phyloP scores from a whole-genome alignment of 108 stramenopile genomes.

The Thalassiosira profunda region DNA sequence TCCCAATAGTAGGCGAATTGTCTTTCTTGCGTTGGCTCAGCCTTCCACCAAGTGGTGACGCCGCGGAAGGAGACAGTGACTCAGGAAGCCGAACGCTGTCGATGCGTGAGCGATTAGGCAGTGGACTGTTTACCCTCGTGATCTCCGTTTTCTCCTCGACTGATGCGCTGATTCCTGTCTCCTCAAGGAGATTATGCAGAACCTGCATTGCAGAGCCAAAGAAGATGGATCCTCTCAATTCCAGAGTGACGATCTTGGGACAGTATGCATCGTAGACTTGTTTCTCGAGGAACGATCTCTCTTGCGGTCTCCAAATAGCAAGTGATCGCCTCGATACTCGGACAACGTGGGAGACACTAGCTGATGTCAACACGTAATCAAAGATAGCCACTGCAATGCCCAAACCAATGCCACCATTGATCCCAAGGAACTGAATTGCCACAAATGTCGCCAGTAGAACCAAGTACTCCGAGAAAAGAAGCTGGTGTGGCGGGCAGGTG shows the following conservation, averaged over 20 bases:
- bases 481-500: slow-evolving; percentile 13
- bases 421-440: slow-evolving; percentile 44
- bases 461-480: slow-evolving; percentile 41
- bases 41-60: slow-evolving; percentile 8
- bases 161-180: slow-evolving; percentile 50
- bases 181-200: slow-evolving; percentile 60
- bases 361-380: slow-evolving; percentile 81
- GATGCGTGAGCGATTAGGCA: slow-evolving; percentile 34
- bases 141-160: slow-evolving; percentile 51
- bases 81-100: slow-evolving; percentile 23
- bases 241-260: slow-evolving; percentile 74
- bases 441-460: slow-evolving; percentile 49
- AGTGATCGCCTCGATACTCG: slow-evolving; percentile 72
- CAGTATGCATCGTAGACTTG: slow-evolving; percentile 57
- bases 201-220: slow-evolving; percentile 80
- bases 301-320: slow-evolving; percentile 74
- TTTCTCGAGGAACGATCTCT: slow-evolving; percentile 68
- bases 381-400: slow-evolving; percentile 65
- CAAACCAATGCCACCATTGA: slow-evolving; percentile 38
- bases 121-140: slow-evolving; percentile 31
- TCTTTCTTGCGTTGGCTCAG: slow-evolving; percentile 17
- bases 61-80: slow-evolving; percentile 18
- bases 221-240: slow-evolving; percentile 78
- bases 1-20: background rate
- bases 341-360: slow-evolving; percentile 54